A percentile compares a stretch with the other conserved stretches of the same genome.
Conservation (phyloP, 2,329 filamentous ascomycete species). For the Esteya vermicola region DNA sequence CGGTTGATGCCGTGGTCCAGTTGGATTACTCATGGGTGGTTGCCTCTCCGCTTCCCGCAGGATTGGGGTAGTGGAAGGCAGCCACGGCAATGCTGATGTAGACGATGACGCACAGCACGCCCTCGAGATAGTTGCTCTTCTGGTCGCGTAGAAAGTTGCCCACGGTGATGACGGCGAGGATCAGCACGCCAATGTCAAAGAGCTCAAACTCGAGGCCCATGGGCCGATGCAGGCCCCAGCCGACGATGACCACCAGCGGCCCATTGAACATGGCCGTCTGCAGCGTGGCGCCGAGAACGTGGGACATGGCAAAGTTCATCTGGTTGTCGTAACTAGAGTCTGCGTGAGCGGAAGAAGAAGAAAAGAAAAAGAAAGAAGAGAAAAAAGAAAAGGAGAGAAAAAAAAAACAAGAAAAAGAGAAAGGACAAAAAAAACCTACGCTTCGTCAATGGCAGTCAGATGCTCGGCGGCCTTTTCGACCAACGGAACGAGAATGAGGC, state of each 20-base stretch:
- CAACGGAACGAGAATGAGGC: slow-evolving; percentile 65
- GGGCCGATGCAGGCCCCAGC: slow-evolving; percentile 56
- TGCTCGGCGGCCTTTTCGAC: slow-evolving; percentile 83
- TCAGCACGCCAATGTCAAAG: slow-evolving; percentile 70
- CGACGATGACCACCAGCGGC: slow-evolving; percentile 68
- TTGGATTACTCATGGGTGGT: too few relatives aligned
- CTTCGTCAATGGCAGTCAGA: slow-evolving; percentile 71
- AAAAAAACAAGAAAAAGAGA: not conserved
- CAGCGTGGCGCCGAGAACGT: slow-evolving; percentile 75
- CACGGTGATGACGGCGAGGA: slow-evolving; percentile 74
- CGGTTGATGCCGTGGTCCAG: too few relatives aligned
- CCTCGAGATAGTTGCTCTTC: slow-evolving; percentile 85
- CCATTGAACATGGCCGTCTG: slow-evolving; percentile 85
- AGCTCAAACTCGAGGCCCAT: slow-evolving; percentile 79
- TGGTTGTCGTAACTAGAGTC: slow-evolving; percentile 48
- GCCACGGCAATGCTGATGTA: slow-evolving; percentile 45
- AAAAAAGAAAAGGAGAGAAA: not conserved
- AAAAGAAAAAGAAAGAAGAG: not conserved
- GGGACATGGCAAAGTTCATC: slow-evolving; percentile 74
- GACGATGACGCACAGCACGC: slow-evolving; percentile 59
- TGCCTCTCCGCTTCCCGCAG: not conserved
- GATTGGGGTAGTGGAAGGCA: slow-evolving; percentile 12
- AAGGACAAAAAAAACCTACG: slow-evolving; percentile 17
- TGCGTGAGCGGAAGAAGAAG: not conserved
- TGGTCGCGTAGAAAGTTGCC: slow-evolving; percentile 78